Conservation (phyloP, 1,139 yeast species). For the Blastobotrys arbuscula region DNA sequence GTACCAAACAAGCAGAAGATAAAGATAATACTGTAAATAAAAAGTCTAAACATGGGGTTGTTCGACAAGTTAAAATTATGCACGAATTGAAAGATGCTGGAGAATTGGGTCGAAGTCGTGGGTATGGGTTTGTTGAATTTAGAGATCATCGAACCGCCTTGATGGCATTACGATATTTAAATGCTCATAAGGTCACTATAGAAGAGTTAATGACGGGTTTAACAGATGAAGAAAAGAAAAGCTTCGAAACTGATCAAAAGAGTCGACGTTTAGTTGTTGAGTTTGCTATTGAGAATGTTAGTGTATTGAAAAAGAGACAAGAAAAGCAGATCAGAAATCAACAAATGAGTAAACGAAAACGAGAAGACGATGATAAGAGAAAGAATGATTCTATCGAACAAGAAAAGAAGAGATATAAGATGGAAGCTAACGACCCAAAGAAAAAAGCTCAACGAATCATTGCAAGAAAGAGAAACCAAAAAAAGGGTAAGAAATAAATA, state of each 20-base stretch:
- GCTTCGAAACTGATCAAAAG: slow-evolving; percentile 38
- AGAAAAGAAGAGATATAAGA: slow-evolving; percentile 25
- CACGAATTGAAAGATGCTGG: slow-evolving; percentile 89
- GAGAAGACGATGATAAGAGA: slow-evolving; percentile 32
- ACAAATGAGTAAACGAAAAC: slow-evolving; percentile 24
- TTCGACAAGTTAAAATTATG: slow-evolving; percentile 86
- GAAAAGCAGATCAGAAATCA: slow-evolving; percentile 39
- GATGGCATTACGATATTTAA: slow-evolving; percentile 96
- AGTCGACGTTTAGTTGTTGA: slow-evolving; percentile 85
- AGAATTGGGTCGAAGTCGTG: slow-evolving; percentile 85
- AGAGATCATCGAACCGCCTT: slow-evolving; percentile 90
- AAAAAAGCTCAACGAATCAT: slow-evolving; percentile 20
- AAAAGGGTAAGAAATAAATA: slow-evolving; percentile 16
- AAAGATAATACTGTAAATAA: slow-evolving; percentile 37
- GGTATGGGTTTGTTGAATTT: slow-evolving; percentile 92
- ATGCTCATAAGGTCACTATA: slow-evolving; percentile 77
- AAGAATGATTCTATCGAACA: slow-evolving; percentile 29
- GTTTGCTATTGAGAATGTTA: slow-evolving; percentile 93
- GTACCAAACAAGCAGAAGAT: slow-evolving; percentile 57
- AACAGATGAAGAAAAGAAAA: slow-evolving; percentile 56
- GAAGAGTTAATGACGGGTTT: slow-evolving; percentile 70
- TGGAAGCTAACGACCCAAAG: slow-evolving; percentile 36
- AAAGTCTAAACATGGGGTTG: slow-evolving; percentile 78
- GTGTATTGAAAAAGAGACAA: slow-evolving; percentile 83
- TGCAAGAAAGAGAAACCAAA: slow-evolving; percentile 29